These are phyloP conservation scores for Alternaria alternata DNA, from an alignment of 2,329 filamentous ascomycete genomes.

Conservation along the genomic window DNA sequence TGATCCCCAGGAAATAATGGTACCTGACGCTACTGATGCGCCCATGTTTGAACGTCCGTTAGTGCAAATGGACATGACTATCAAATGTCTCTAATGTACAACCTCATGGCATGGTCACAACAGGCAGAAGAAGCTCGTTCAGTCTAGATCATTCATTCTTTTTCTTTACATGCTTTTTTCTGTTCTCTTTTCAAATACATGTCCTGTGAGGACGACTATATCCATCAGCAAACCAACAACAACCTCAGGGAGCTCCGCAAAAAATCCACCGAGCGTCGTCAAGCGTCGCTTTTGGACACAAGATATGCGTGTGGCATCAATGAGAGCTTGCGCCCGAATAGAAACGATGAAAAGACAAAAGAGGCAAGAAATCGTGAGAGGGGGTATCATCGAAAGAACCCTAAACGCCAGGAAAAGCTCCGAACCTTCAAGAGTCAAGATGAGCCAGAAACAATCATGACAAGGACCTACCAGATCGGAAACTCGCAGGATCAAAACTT, in stretches of 20 bases:
- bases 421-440: conserved; percentile 24
- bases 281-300: neutral
- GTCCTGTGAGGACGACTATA: conserved; percentile 7
- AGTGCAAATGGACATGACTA: neutral
- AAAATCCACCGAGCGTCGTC: neutral
- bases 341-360: conserved; percentile 17
- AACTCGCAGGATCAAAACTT: conserved; percentile 18
- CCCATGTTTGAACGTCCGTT: neutral
- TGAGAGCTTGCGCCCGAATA: neutral
- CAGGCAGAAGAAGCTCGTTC: neutral
- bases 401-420: conserved; percentile 24
- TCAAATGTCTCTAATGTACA: neutral
- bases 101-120: neutral
- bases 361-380: conserved; percentile 22
- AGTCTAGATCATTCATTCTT: conserved; percentile 14
- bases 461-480: conserved; percentile 30
- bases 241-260: conserved; percentile 1
- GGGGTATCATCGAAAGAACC: conserved; percentile 36
- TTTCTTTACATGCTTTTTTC: conserved; percentile 25
- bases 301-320: neutral
- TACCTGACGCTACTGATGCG: conserved; percentile 4
- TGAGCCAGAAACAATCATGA: conserved; percentile 7
- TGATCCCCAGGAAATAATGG: neutral
- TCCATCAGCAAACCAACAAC: conserved; percentile 16
- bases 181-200: conserved; percentile 12